These are phyloP conservation scores for Boletus subparvulus DNA, from an alignment of 768 basidiomycete species.

Conservation along the genomic window DNA sequence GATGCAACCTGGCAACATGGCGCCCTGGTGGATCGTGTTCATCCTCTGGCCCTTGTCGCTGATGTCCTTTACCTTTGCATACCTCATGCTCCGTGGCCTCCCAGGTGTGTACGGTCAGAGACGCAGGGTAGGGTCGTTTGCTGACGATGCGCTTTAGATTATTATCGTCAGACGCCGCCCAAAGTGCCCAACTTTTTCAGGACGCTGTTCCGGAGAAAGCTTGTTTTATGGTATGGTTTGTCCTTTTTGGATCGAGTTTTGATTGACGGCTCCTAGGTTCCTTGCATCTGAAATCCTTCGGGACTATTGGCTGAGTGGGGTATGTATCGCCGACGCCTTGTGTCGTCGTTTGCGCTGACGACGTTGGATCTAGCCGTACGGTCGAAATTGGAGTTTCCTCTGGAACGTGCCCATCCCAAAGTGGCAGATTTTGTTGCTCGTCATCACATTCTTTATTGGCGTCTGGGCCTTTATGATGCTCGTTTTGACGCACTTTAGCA, in stretches of 20 bases:
- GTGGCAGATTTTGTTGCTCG: constrained; percentile 79
- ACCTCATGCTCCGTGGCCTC: constrained; percentile 81
- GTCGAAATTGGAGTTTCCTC: constrained; percentile 93
- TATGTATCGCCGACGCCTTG: constrained; percentile 37
- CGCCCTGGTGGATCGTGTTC: constrained; percentile 85
- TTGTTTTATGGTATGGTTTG: constrained; percentile 71
- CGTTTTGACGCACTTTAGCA: constrained; percentile 81
- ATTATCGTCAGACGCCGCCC: constrained; percentile 89
- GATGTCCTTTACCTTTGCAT: constrained; percentile 74
- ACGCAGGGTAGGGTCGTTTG: not conserved
- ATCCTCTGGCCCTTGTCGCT: constrained; percentile 80
- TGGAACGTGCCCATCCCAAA: constrained; percentile 83
- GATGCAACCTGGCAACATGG: constrained; percentile 45
- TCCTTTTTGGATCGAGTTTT: not conserved
- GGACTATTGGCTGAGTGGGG: constrained; percentile 90
- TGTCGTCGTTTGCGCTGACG: constrained; percentile 7
- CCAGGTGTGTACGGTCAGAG: constrained; percentile 55
- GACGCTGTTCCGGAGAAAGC: constrained; percentile 86
- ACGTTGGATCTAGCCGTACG: constrained; percentile 61
- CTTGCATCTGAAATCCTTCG: constrained; percentile 86
- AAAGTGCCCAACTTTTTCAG: constrained; percentile 91
- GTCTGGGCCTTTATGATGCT: constrained; percentile 79
- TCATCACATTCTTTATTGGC: constrained; percentile 81
- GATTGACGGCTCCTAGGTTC: constrained; percentile 47
- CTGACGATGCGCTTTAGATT: constrained; percentile 48